Evolutionary conservation across 306 rosid genomes (phyloP).

Genomic region (Glycine latifolia): DNA sequence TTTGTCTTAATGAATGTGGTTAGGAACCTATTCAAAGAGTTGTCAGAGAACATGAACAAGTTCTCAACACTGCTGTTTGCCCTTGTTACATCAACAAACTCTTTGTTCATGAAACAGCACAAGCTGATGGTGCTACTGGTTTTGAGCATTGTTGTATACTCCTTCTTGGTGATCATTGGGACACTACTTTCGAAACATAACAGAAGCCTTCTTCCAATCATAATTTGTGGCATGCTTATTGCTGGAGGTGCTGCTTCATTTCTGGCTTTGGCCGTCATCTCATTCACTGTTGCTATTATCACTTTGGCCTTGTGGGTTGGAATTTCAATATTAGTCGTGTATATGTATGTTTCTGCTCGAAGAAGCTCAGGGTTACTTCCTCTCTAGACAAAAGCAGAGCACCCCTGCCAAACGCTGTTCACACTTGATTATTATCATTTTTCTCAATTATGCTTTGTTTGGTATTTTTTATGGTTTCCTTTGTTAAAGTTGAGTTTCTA

Average conservation of each 20-base stretch:
- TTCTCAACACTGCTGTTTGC: not conserved
- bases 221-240: not conserved
- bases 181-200: not conserved
- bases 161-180: not conserved
- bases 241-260: slow-evolving; percentile 1
- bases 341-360: not conserved
- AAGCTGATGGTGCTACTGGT: not conserved
- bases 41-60: not conserved
- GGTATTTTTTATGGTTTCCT: no score
- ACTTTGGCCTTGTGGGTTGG: not conserved
- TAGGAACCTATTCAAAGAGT: not conserved
- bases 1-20: not conserved
- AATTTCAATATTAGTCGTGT: not conserved
- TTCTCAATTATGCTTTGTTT: not conserved
- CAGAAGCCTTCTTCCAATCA: not conserved
- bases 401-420: not conserved
- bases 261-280: slow-evolving; percentile 5
- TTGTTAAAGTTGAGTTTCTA: no score
- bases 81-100: not conserved
- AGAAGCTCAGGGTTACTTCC: not conserved
- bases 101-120: not conserved
- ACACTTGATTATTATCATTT: not conserved
- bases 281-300: slow-evolving; percentile 30
- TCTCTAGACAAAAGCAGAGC: not conserved
- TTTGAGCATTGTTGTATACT: not conserved